Base-by-base conservation (phyloP, 2,329 filamentous ascomycete species). In the Trichocomaceae sp. region DNA sequence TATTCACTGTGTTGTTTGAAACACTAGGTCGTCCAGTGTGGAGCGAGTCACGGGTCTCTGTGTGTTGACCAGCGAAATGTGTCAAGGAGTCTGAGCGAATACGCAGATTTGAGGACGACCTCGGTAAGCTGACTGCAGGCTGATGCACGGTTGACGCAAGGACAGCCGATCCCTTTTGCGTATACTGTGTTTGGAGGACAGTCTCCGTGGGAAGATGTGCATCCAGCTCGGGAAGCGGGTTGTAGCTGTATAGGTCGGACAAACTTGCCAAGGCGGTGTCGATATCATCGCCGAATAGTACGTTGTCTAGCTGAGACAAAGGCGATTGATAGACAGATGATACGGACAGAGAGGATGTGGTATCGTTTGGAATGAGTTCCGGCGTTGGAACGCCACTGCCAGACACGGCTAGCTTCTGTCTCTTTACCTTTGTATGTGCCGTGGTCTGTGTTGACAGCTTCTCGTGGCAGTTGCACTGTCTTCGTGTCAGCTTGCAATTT, bases 391-490 rank as follows among this genome's bases (percentile, higher is more conserved):
- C 22, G n/a, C 31, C 19, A 26, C 15, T 33, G n/a, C 47, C 47
- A 20, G 50, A 22, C 33, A 47, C 29, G 26, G 44, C 15, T 41
- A 31, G 12, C 33, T 22, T 33, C 26, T 29, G 50, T 23, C 26
- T 53, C 20, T 26, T 47, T 48, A n/a, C 46, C 44, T 45, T 47
- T 33, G 23, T 15, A 29, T 47, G 44, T 35, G 39, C 19, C 15
- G 20, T 5, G 29, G 9, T 19, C 35, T 47, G 47, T 15, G 23
- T 23, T 3, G 42, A 29, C 26, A 41, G 44, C 59, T 69, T 69
- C 51, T 73, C 70, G 39, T 72, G 61, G 62, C 71, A 73, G 45
- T 73, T 73, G 55, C 71, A 73, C 70, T 73, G 57, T 20, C 50
- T 5, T 13, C 1, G 22, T 2, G 22, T 62, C 50, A 69, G 61